A percentile compares a stretch with the other conserved stretches of the same genome.
phyloP scores from a whole-genome alignment of 495 filamentous ascomycete genomes.

The Aspergillus sparsus region DNA sequence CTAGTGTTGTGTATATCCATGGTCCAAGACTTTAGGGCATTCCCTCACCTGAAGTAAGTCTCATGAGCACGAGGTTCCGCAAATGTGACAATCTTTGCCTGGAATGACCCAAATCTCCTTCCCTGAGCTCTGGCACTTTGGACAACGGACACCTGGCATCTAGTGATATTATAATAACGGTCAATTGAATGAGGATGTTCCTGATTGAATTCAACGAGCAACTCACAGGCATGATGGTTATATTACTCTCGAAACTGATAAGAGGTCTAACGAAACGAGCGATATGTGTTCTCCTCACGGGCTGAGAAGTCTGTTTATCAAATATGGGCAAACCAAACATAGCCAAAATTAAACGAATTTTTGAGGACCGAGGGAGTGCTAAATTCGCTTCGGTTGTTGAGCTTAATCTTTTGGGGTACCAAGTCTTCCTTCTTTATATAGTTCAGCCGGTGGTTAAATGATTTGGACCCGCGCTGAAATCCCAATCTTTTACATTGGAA shows the following conservation, averaged over 20 bases:
- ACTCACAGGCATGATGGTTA: constrained; percentile 21
- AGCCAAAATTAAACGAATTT: constrained; percentile 10
- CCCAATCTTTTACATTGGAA: constrained; percentile 18
- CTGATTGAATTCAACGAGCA: neutral
- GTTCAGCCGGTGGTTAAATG: constrained; percentile 8
- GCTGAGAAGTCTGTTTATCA: constrained; percentile 7
- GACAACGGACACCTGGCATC: constrained; percentile 55
- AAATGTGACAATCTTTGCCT: constrained; percentile 51
- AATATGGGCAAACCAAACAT: constrained; percentile 13
- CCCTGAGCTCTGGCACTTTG: constrained; percentile 40
- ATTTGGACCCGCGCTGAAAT: constrained; percentile 16
- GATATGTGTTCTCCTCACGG: constrained; percentile 2
- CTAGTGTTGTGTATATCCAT: neutral
- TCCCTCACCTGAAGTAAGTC: constrained; percentile 1
- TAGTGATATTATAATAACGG: constrained; percentile 15
- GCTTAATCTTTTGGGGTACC: constrained; percentile 18
- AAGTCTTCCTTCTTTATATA: constrained; percentile 22
- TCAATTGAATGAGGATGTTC: no score
- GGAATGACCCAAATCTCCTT: constrained; percentile 53
- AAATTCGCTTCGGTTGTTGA: constrained; percentile 16
- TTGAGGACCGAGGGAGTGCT: constrained; percentile 10
- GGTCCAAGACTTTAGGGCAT: neutral
- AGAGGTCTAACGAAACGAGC: constrained; percentile 1
- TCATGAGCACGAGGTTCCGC: constrained; percentile 40
- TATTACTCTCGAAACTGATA: constrained; percentile 2